Base-by-base conservation (phyloP, 2,329 filamentous ascomycete genomes). In the Aspergillus brunneoviolaceus region DNA sequence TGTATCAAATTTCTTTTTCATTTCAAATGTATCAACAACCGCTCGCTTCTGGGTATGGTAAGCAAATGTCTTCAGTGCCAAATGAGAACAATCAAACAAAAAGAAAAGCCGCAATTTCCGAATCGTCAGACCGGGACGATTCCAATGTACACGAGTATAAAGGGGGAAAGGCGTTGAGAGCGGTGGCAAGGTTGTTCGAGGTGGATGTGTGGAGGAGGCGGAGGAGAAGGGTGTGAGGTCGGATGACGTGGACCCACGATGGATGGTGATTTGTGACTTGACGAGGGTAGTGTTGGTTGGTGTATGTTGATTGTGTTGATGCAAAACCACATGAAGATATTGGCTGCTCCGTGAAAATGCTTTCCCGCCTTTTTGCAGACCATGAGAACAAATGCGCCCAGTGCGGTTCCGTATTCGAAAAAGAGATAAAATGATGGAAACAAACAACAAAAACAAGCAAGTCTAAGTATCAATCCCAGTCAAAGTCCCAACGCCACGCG, bases 361-460 rank as follows among this genome's bases (percentile, higher is more conserved):
- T 35, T 69, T 72, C 67, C 67, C 69, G 63, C 66, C 65, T 68
- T 71, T 66, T 67, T 68, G 66, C 64, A 68, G 69, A 67, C 69
- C 65, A 65, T 69, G 65, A 73, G 69, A 67, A 69, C 69, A 74
- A 69, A 73, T 72, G 69, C 69, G 67, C 72, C 69, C 66, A 70
- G 63, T 69, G 66, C 65, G 66, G 64, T 68, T 70, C 66, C 68
- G 69, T 67, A 69, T 69, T 67, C 70, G 51, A 47, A 54, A 54
- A 42, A 51, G 33, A 47, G 35, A 45, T 21, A 12, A 48, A 54
- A 54, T 27, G 31, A 35, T 35, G 33, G 33, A 35, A 35, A 35
- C 3, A 11, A 35, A 35, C 14, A 35, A 35, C 14, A 11, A 35
- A 16, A 67, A 69, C 69, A 72, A 69, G 63, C 70, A 67, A 74